Conservation (phyloP, 1,284 basidiomycete genomes). For the Blastosporella zonata region DNA sequence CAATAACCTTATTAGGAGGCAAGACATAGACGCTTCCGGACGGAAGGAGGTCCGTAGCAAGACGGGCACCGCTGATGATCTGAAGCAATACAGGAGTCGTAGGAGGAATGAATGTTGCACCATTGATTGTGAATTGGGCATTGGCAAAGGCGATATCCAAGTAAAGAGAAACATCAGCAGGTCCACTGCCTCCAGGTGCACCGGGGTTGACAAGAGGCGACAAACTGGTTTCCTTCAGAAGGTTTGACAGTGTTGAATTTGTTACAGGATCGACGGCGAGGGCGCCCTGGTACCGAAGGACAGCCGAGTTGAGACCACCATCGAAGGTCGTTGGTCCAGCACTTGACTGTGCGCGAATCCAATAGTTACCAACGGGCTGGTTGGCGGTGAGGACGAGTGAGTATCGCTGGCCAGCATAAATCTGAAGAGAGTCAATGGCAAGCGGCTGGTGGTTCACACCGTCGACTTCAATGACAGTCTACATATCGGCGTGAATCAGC, state of each 20-base stretch:
- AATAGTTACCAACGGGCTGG: slow-evolving; percentile 39
- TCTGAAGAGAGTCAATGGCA: slow-evolving; percentile 29
- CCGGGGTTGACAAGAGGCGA: slow-evolving; percentile 22
- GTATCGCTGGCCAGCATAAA: slow-evolving; percentile 34
- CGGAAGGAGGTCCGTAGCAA: slow-evolving; percentile 36
- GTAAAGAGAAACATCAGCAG: slow-evolving; percentile 29
- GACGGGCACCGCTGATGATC: slow-evolving; percentile 36
- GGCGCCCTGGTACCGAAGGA: slow-evolving; percentile 42
- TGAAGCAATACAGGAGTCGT: slow-evolving; percentile 35
- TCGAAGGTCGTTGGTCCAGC: slow-evolving; percentile 22
- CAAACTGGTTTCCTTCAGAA: background rate
- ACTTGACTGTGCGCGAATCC: slow-evolving; percentile 34
- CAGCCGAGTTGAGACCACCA: slow-evolving; percentile 45
- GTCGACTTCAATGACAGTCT: slow-evolving; percentile 26
- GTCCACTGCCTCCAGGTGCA: slow-evolving; percentile 26
- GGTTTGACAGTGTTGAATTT: background rate
- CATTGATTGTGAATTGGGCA: slow-evolving; percentile 29
- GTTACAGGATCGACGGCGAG: background rate
- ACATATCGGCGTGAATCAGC: slow-evolving; percentile 30
- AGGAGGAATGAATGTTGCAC: slow-evolving; percentile 28
- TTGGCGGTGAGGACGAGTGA: slow-evolving; percentile 39
- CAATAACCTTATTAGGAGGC: background rate
- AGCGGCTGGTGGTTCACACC: slow-evolving; percentile 34
- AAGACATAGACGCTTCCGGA: slow-evolving; percentile 32
- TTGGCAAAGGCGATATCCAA: slow-evolving; percentile 27